phyloP scores from a whole-genome alignment of 805 yeast genomes.

The Candida nonsorbophila region DNA sequence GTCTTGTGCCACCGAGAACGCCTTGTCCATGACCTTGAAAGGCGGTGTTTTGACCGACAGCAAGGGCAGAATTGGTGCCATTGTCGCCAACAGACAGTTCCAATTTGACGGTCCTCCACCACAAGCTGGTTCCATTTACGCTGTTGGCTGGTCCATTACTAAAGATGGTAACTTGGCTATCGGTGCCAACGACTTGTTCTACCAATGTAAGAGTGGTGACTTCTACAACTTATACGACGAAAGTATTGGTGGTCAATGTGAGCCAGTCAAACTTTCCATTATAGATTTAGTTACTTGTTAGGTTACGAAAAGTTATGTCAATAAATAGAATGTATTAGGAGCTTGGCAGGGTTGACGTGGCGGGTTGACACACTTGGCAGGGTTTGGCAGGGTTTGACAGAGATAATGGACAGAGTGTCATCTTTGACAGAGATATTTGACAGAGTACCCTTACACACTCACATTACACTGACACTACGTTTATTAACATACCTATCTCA shows the following conservation, averaged over 20 bases:
- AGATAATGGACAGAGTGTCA: too few species aligned
- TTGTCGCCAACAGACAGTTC: conserved; percentile 77
- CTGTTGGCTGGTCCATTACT: conserved; percentile 56
- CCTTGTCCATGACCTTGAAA: conserved; percentile 53
- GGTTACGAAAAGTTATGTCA: neutral
- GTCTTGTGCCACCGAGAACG: conserved; percentile 42
- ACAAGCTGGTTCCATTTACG: conserved; percentile 66
- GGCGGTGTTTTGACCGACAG: conserved; percentile 51
- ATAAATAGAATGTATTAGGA: neutral
- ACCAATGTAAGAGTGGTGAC: conserved; percentile 70
- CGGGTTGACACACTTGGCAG: too few species aligned
- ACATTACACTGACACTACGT: too few species aligned
- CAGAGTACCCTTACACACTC: too few species aligned
- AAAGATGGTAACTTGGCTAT: conserved; percentile 45
- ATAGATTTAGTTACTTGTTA: conserved; percentile 56
- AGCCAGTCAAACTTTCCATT: conserved; percentile 50
- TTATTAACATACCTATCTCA: conserved; percentile 16
- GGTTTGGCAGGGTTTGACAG: too few species aligned
- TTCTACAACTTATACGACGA: conserved; percentile 77
- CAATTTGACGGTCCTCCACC: conserved; percentile 78
- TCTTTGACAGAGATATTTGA: too few species aligned
- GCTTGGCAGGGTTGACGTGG: too few species aligned
- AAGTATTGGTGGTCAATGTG: conserved; percentile 13
- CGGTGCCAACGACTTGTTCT: conserved; percentile 57
- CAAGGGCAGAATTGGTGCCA: conserved; percentile 66